Percentiles rank a stretch among this genome's conserved stretches.
phyloP scores from a whole-genome alignment of 306 rosid species.

The Trifolium subterraneum region DNA sequence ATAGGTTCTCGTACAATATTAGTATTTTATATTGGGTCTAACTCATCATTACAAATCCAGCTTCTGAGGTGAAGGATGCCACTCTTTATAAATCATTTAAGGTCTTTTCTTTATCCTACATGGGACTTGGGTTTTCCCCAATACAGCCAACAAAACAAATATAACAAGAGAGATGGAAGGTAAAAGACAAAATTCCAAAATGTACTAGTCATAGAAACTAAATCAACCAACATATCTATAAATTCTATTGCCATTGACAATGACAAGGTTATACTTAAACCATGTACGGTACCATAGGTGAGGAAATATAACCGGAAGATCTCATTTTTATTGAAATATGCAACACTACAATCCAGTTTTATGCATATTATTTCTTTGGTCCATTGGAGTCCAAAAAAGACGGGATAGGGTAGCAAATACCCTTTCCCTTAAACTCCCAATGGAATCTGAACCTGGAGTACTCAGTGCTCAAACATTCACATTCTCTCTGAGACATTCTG shows the following conservation, averaged over 20 bases:
- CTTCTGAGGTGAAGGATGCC: no score
- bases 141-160: neutral
- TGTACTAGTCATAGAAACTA: slow-evolving; percentile 19
- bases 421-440: neutral
- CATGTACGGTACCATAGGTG: neutral
- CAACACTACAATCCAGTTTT: neutral
- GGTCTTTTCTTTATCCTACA: no score
- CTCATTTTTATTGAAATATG: no score
- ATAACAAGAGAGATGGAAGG: slow-evolving; percentile 6
- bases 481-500: no score
- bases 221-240: slow-evolving; percentile 11
- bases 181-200: slow-evolving; percentile 22
- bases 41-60: no score
- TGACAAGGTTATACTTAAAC: neutral
- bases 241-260: neutral
- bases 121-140: neutral
- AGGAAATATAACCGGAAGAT: neutral
- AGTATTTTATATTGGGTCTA: no score
- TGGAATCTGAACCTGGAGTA: neutral
- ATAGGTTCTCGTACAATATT: no score
- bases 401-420: neutral
- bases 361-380: neutral
- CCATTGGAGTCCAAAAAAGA: neutral
- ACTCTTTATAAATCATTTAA: no score
- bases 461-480: no score